These are phyloP conservation scores for Phytopythium oedochilum DNA, from an alignment of 352 stramenopile species.

Conservation along the genomic window DNA sequence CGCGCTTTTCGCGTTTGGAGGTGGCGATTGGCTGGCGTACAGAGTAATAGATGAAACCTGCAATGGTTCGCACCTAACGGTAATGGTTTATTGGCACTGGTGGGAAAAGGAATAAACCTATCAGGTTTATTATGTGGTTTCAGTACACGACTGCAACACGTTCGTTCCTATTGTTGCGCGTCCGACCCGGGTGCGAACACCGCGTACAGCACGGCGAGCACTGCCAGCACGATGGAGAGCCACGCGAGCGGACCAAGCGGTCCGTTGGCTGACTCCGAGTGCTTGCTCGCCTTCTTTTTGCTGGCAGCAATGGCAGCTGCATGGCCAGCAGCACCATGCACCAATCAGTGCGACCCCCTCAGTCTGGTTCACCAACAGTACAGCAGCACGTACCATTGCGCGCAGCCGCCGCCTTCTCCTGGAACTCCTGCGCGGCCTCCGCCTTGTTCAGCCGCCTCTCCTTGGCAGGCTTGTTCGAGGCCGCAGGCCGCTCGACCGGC, in stretches of 20 bases:
- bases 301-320: slow-evolving; percentile 62
- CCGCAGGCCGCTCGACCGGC: slow-evolving; percentile 10
- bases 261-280: slow-evolving; percentile 17
- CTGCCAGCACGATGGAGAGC: slow-evolving; percentile 33
- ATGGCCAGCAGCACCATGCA: background rate
- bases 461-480: slow-evolving; percentile 20
- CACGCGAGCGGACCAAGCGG: slow-evolving; percentile 25
- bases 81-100: no score
- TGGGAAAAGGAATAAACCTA: no score
- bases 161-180: background rate
- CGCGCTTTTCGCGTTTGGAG: background rate
- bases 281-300: slow-evolving; percentile 63
- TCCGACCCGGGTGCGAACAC: background rate
- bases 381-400: slow-evolving; percentile 33
- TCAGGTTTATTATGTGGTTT: slow-evolving; percentile 1
- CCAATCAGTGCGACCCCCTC: slow-evolving; percentile 1
- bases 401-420: slow-evolving; percentile 40
- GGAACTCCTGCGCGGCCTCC: slow-evolving; percentile 25
- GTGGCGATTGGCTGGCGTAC: background rate
- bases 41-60: background rate
- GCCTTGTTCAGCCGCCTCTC: slow-evolving; percentile 18
- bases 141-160: background rate
- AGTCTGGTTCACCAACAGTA: background rate
- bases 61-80: no score
- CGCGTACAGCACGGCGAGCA: slow-evolving; percentile 24